Evolutionary conservation across 257 asterid genomes (phyloP).

Genomic region (Fraxinus cuspidata): DNA sequence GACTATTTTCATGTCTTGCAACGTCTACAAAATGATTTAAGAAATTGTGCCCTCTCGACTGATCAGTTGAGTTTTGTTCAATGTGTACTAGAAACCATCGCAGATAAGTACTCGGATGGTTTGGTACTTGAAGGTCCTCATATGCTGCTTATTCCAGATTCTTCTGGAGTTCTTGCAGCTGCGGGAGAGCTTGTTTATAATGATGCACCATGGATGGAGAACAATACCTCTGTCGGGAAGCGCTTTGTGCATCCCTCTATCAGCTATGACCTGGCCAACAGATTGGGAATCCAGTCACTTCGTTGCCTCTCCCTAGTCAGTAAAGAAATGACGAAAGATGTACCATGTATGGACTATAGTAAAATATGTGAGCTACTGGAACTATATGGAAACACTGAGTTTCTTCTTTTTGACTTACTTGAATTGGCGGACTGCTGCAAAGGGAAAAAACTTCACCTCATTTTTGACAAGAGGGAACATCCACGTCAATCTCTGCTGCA

Average conservation of each 20-base stretch:
- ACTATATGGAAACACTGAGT: constrained; percentile 67
- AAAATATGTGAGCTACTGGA: constrained; percentile 75
- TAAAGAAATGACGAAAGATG: constrained; percentile 84
- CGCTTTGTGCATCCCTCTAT: constrained; percentile 75
- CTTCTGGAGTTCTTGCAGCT: constrained; percentile 71
- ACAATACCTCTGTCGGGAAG: constrained; percentile 61
- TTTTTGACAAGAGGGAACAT: constrained; percentile 93
- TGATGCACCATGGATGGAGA: constrained; percentile 97
- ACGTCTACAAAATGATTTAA: constrained; percentile 67
- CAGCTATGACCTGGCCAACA: constrained; percentile 73
- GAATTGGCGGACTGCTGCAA: constrained; percentile 98
- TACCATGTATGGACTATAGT: constrained; percentile 89
- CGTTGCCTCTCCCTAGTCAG: constrained; percentile 84
- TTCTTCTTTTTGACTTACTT: constrained; percentile 86
- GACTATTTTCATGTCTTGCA: constrained; percentile 72
- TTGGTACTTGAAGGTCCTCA: constrained; percentile 45
- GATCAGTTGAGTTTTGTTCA: constrained; percentile 86
- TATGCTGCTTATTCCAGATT: constrained; percentile 73
- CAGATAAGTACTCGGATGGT: constrained; percentile 59
- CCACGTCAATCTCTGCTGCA: constrained; percentile 82
- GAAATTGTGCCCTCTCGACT: constrained; percentile 57
- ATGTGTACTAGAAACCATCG: constrained; percentile 78
- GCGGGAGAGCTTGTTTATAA: constrained; percentile 81
- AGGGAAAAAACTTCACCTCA: constrained; percentile 82
- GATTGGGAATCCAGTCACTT: constrained; percentile 84